Evolutionary conservation across 1,139 yeast species (phyloP), one percentile per base, ranked within the genome.

Genomic region (Geotrichum citri-aurantii): DNA sequence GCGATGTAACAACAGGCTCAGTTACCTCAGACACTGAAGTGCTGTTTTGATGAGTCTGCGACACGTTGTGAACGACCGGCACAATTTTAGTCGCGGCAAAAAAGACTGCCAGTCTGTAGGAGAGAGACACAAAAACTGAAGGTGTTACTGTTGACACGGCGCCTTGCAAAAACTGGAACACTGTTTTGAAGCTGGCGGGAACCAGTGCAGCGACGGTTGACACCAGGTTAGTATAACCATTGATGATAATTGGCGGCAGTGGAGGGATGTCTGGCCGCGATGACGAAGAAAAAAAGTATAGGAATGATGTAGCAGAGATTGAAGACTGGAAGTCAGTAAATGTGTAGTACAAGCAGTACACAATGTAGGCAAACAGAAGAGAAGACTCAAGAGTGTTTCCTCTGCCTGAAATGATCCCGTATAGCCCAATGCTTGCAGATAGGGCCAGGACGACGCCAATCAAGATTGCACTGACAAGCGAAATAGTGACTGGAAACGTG

Each of bases 71-170:
- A 49, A 69, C 59, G 3, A 69, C 68, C 1, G 99, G 99, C 26
- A 93, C 89, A 63, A 93, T 91, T 70, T 95, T 85, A 19, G 98
- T 88, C 4, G 98, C 97, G 1, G 96, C 91, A 68, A 89, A 91
- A 67, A 93, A 90, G 3, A 92, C 96, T 1, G 89, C 80, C 29
- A 93, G 83, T 66, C 99, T 80, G 70, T 88, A 92, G 1, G 91
- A 90, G 65, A 93, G 77, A 65, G 91, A 91, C 40, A 91, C 79
- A 48, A 90, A 75, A 26, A 93, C 85, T 1, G 96, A 89, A 7
- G 95, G 83, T 0, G 96, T 88, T 53, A 93, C 79, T 46, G 92
- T 88, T 59, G 84, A 83, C 37, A 84, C 77, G 1, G 96, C 89
- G 58, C 84, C 83, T 26, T 81, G 73, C 57, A 88, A 75, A 68